Evolutionary conservation across 1,284 basidiomycete species (phyloP), one percentile per base, ranked within the genome.

Genomic region (Ceratorhiza oryzae-sativae): DNA sequence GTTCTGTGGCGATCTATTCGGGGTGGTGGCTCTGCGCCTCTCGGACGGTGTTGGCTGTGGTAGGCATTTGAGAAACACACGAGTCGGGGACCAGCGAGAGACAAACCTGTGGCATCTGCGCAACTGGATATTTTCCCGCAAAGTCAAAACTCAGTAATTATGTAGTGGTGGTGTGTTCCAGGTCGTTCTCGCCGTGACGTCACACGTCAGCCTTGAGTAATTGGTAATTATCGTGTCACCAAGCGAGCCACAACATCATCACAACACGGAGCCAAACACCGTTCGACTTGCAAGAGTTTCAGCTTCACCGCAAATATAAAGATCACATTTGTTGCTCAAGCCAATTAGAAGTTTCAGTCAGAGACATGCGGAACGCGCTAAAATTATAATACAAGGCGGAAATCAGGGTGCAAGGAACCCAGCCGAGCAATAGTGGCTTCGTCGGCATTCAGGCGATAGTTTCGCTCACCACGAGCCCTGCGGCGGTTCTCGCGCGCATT

Each of bases 401-500:
- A 75, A 23, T 62, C 62, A 10, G 75, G 75, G 41, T 75, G 73
- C 46, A 75, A 45, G 27, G 72, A 67, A 12, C 75, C 75, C 20
- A 75, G 45, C 2, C 73, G 62, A 12, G 73, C 59, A 45, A 75
- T 62, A n/a, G 45, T 63, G 32, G 20, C 49, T 30, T 75, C 75
- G 20, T 74, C 71, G 18, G 72, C 75, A 30, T 75, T 72, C 53
- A 75, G 58, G n/a, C 71, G 73, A 32, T 73, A 74, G 58, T 75
- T 73, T 53, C 73, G 58, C 25, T 65, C 49, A 23, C 75, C 75
- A 13, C 60, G 58, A 20, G 71, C 67, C 13, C 75, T 71, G 46
- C 65, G 62, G 25, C 71, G 71, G 56, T 75, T 75, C 61, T 75
- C 75, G 20, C 62, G 63, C 15, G 68, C 65, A 46, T 75, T 75